These are phyloP conservation scores for Mortierella claussenii DNA, from an alignment of 192 early-diverging fungal genomes.

Conservation along the genomic window DNA sequence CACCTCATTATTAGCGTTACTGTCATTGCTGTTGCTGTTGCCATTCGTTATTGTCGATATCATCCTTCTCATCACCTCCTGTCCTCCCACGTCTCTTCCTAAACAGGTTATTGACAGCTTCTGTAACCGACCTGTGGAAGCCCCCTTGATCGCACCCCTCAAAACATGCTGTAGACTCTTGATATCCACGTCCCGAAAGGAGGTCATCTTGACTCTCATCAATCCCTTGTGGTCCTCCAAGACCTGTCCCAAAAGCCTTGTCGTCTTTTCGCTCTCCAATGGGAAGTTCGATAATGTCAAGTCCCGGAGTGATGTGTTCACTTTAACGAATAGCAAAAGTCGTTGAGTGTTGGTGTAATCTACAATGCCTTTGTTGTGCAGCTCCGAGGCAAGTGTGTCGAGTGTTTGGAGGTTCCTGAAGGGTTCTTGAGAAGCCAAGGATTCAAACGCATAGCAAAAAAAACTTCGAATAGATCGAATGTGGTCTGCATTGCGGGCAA, in stretches of 20 bases:
- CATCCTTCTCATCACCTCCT: too few relatives aligned
- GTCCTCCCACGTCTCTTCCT: too few relatives aligned
- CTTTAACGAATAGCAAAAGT: slow-evolving; percentile 21
- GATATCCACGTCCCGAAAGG: slow-evolving; percentile 1
- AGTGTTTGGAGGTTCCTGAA: slow-evolving; percentile 9
- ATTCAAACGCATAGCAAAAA: slow-evolving; percentile 15
- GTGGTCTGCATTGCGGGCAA: slow-evolving; percentile 2
- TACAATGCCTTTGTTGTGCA: slow-evolving; percentile 26
- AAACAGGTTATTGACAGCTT: slow-evolving; percentile 14
- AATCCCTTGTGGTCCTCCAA: slow-evolving; percentile 9
- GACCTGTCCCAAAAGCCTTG: neutral
- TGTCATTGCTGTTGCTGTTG: neutral
- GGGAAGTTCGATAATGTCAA: slow-evolving; percentile 17
- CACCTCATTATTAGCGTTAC: neutral
- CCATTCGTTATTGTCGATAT: neutral
- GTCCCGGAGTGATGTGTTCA: slow-evolving; percentile 8
- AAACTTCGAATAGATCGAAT: slow-evolving; percentile 11
- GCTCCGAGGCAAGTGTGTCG: slow-evolving; percentile 10
- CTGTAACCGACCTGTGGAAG: neutral
- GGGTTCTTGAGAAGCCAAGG: neutral
- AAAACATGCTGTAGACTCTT: slow-evolving; percentile 17
- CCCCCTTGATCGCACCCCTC: slow-evolving; percentile 4
- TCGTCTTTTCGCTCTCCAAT: neutral
- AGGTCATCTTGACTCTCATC: neutral
- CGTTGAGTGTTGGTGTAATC: slow-evolving; percentile 10